Evolutionary conservation across 176 grass and related monocot genomes (phyloP).

Genomic region (Dactylis glomerata): DNA sequence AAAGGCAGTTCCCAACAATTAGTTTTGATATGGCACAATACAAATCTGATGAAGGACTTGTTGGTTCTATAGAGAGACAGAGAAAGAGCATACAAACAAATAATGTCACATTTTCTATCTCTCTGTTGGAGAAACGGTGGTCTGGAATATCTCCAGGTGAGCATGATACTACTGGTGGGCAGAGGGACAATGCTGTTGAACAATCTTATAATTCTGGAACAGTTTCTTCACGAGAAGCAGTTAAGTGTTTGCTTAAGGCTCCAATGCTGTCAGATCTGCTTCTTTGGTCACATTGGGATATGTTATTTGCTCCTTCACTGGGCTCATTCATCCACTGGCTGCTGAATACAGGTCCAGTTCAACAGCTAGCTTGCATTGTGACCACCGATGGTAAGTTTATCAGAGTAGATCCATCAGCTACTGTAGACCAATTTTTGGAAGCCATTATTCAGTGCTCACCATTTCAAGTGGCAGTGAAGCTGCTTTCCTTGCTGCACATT

Average conservation of each 20-base stretch:
- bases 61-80: conserved; percentile 31
- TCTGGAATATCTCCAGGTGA: conserved; percentile 31
- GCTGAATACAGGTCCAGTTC: conserved; percentile 49
- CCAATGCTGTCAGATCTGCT: conserved; percentile 93
- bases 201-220: conserved; percentile 44
- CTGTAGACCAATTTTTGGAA: conserved; percentile 77
- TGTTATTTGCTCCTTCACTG: conserved; percentile 71
- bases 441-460: conserved; percentile 70
- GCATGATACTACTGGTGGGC: conserved; percentile 22
- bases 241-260: conserved; percentile 68
- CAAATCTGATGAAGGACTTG: conserved; percentile 35
- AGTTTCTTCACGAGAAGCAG: conserved; percentile 57
- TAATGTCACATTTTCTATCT: conserved; percentile 61
- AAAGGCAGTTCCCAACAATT: conserved; percentile 78
- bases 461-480: conserved; percentile 59
- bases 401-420: conserved; percentile 69
- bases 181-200: conserved; percentile 3
- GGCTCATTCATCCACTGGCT: conserved; percentile 80
- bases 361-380: conserved; percentile 67
- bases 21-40: conserved; percentile 52
- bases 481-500: conserved; percentile 80
- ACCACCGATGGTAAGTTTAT: conserved; percentile 75
- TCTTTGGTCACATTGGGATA: conserved; percentile 87
- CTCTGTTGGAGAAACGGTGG: conserved; percentile 73
- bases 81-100: conserved; percentile 42